Base-by-base conservation (phyloP, 1,284 basidiomycete genomes). In the Amylostereum areolatum region DNA sequence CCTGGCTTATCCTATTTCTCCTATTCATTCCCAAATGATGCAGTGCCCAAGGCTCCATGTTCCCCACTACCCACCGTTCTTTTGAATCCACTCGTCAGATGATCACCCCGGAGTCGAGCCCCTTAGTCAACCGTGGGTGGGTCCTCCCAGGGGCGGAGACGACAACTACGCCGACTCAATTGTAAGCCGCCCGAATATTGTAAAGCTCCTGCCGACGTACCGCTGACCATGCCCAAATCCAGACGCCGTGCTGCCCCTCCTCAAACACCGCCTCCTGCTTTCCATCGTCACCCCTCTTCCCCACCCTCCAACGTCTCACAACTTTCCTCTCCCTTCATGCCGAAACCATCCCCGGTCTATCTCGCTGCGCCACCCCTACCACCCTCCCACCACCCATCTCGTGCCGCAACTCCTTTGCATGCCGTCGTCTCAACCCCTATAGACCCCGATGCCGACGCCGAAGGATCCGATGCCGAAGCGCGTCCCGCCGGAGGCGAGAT, bases 31-130 rank as follows among this genome's bases (percentile, higher is more conserved):
- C 10, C 43, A 30, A 10, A 45, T 6, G 18, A 10, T 33, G 1
- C 31, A 46, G n/a, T 27, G 41, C 12, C 8, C 9, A 18, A 52
- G 51, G 18, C 12, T 28, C 33, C 29, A 33, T 28, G 46, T 49
- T 37, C 29, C 50, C 29, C 50, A 47, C 3, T 34, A 49, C 12
- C 27, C 39, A 31, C 25, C 39, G 4, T 39, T 31, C 36, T 43
- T 51, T 31, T 36, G 24, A 6, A 8, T 40, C 32, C 4, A 29
- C 10, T n/a, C 40, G 35, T 35, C 54, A 55, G 53, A 77, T 77
- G 50, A 69, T 80, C 52, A 86, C 84, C 1, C 74, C 74, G 7
- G 75, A 75, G 48, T 63, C 73, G n/a, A 75, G 56, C 42, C 56
- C 50, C 27, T 10, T 43, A 35, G 32, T 43, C 4, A 45, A 45